Evolutionary conservation across 2,329 filamentous ascomycete genomes (phyloP), one percentile per base, ranked within the genome.

Genomic region (Penicillium sp.): DNA sequence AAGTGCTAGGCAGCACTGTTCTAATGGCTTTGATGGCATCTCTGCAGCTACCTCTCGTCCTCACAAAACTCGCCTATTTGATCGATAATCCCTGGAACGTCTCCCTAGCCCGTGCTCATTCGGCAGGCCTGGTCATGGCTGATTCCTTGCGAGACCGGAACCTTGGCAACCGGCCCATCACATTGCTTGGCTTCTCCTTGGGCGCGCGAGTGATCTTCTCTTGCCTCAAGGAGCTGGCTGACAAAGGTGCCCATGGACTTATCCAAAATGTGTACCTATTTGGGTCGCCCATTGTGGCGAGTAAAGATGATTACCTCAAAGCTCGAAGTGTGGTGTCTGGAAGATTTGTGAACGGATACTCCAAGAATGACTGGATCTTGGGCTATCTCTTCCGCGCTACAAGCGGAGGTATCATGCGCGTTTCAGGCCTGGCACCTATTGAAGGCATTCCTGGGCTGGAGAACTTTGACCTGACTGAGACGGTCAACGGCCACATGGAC

Each of bases 1-100:
- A 97, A 77, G 82, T 97, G 6, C 76, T 98, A 9, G 93, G 87
- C 29, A 93, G 81, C 59, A 97, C 93, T 0, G 84, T 98, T 36
- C 73, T 98, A 11, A 81, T 90, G 36, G 81, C 84, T 51, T 74
- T 98, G 20, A 97, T 98, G 91, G 85, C 90, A 27, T 89, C 90
- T 21, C 73, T 98, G 36, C 88, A 94, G 63, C 72, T 96, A n/a
- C 93, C 93, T 2, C 80, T 98, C 28, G 84, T 96, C 18, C 72
- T 98, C 30, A 90, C 91, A 0, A 98, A 98, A 63, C 78, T 98
- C 7, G 82, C 91, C 1, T 98, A 98, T 60, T 77, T 98, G 14
- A 96, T 98, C 51, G 93, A 98, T 66, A 98, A 98, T 59, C 93
- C 93, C 0, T 98, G 93, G 93, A 88, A 86, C 17, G 90, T 96